These are phyloP conservation scores for Effrenium voratum DNA, from an alignment of 73 alveolate genomes.

Conservation along the genomic window DNA sequence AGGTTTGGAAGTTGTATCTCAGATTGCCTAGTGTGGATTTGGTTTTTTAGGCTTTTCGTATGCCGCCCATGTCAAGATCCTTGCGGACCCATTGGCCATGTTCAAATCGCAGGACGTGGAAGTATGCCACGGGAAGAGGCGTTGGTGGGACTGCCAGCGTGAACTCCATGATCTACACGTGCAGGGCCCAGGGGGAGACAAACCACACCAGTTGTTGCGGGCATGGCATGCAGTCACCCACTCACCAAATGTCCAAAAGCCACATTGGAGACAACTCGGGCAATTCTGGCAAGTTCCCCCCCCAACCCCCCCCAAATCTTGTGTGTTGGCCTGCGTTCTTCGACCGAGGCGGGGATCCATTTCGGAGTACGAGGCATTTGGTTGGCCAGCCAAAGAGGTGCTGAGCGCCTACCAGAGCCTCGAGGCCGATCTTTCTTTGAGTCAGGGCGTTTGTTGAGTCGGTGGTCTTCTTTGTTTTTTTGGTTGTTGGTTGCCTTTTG, in stretches of 20 bases:
- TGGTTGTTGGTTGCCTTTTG: neutral
- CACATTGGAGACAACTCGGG: neutral
- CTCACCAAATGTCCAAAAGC: neutral
- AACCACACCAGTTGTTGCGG: no score
- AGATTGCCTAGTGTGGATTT: no score
- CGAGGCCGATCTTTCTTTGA: conserved; percentile 10
- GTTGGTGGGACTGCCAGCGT: conserved; percentile 93
- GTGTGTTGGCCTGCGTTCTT: no score
- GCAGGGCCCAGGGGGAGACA: neutral
- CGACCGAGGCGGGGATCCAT: conserved; percentile 82
- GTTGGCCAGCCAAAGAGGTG: conserved; percentile 73
- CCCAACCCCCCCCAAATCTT: no score
- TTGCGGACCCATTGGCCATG: neutral
- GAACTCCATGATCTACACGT: conserved; percentile 93
- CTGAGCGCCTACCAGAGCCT: conserved; percentile 79
- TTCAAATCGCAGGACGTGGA: conserved; percentile 56
- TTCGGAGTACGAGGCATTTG: conserved; percentile 89
- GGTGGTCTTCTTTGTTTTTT: neutral
- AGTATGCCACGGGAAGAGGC: conserved; percentile 80
- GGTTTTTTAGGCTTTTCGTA: no score
- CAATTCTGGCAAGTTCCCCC: no score
- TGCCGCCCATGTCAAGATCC: no score
- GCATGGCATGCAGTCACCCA: no score
- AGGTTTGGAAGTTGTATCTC: no score
- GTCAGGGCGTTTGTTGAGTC: neutral